These are phyloP conservation scores for Leptosphaerulina australis DNA, from an alignment of 2,329 filamentous ascomycete genomes.

Conservation along the genomic window DNA sequence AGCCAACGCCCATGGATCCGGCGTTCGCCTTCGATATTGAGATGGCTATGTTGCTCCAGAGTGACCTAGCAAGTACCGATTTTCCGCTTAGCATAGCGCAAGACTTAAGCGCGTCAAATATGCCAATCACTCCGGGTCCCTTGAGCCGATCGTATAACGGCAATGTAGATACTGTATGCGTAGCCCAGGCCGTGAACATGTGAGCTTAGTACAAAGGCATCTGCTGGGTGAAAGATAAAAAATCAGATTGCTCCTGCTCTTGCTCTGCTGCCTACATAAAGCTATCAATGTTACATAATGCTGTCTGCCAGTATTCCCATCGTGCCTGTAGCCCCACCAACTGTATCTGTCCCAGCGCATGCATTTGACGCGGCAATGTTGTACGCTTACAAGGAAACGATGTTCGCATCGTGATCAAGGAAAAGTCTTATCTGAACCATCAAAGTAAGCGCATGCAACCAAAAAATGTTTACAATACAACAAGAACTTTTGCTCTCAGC, in stretches of 20 bases:
- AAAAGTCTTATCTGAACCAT: constrained; percentile 2
- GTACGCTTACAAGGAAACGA: not conserved
- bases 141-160: not conserved
- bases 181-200: not conserved
- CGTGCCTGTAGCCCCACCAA: not conserved
- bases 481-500: constrained; percentile 44
- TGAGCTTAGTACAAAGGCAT: not conserved
- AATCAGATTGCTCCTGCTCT: not conserved
- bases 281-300: not conserved
- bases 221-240: not conserved
- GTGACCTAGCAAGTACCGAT: not conserved
- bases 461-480: constrained; percentile 4
- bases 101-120: not conserved
- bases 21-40: constrained; percentile 11
- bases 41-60: constrained; percentile 20
- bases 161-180: not conserved
- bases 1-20: not conserved
- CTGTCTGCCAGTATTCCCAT: not conserved
- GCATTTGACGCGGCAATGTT: not conserved
- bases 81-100: not conserved
- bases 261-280: not conserved
- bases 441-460: constrained; percentile 17
- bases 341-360: not conserved
- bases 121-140: not conserved
- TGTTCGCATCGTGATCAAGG: not conserved